Base-by-base conservation (phyloP, 2,329 filamentous ascomycete species). In the Ilyonectria robusta region DNA sequence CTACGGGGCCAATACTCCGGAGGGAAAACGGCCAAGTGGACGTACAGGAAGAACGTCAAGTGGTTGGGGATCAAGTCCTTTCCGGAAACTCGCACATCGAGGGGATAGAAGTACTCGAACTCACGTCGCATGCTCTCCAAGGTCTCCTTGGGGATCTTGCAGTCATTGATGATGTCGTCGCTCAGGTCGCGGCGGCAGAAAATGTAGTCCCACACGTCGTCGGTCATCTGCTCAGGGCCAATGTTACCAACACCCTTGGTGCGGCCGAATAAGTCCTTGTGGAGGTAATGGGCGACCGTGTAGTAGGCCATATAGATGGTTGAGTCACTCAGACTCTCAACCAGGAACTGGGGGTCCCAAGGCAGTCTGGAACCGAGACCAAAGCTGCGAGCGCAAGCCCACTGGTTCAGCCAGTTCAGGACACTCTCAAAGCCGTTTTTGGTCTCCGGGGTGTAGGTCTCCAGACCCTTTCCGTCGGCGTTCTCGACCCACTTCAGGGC, bases 31-130 rank as follows among this genome's bases (percentile, higher is more conserved):
- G 96, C 96, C 71, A 96, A 82, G 81, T 98, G 96, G 73, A 95
- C 92, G 84, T 98, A 98, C 61, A 98, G 87, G 87, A 93, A 96
- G 86, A 98, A 98, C 13, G 94, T 98, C 76, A 99, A 85, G 82
- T 98, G 96, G 84, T 97, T 97, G 69, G 93, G 92, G 74, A 97
- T 95, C 70, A 97, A 85, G 79, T 97, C 95, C 85, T 98, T 98
- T 75, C 95, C 96, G 40, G 93, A 96, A 47, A 93, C 91, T 75
- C 94, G 89, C 73, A 97, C 85, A 77, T 98, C 95, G 58, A 98
- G 85, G 46, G 96, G 96, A 81, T 98, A 99, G 86, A 94, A 98
- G 87, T 98, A 99, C 80, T 96, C 92, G 76, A 98, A 98, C 76
- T 97, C 94, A 77, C 95, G 89, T 67, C 94, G 89, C 92, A 99